Conservation (phyloP, 2,329 filamentous ascomycete genomes). For the Sordariomycetes sp. region DNA sequence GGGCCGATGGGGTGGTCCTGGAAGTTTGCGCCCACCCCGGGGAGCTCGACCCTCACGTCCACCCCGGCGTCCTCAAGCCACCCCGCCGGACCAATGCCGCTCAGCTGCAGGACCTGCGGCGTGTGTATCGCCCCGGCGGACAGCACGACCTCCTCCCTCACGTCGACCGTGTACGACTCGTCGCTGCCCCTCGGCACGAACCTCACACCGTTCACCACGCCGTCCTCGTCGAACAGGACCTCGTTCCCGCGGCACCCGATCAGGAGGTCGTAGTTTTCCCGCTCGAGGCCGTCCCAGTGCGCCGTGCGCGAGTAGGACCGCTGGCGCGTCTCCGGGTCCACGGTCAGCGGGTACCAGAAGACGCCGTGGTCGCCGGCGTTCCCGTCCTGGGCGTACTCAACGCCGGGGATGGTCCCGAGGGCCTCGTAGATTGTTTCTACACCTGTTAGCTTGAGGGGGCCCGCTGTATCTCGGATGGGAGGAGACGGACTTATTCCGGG, state of each 20-base stretch:
- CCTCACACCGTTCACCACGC: conserved; percentile 15
- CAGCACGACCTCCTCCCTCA: conserved; percentile 36
- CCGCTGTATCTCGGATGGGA: not conserved
- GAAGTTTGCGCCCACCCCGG: conserved; percentile 50
- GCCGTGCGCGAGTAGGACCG: conserved; percentile 15
- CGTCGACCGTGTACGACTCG: conserved; percentile 10
- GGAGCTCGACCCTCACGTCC: conserved; percentile 37
- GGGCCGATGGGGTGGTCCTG: conserved; percentile 34
- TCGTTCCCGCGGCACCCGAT: conserved; percentile 11
- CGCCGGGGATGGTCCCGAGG: conserved; percentile 13
- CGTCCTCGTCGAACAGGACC: conserved; percentile 12
- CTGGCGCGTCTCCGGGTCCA: conserved; percentile 11
- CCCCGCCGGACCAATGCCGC: conserved; percentile 30
- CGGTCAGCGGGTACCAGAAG: conserved; percentile 15
- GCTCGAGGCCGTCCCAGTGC: conserved; percentile 14
- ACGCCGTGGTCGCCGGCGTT: conserved; percentile 13
- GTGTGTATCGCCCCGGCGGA: conserved; percentile 41
- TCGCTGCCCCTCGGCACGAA: conserved; percentile 11
- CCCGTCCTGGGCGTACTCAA: conserved; percentile 13
- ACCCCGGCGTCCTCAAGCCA: conserved; percentile 27
- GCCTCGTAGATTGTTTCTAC: conserved; percentile 12
- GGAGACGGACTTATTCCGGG: not conserved
- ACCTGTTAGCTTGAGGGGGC: not conserved
- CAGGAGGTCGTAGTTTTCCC: conserved; percentile 14
- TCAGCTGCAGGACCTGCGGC: conserved; percentile 41